phyloP scores from a whole-genome alignment of 345 rosid species.

The Syzygium grande region DNA sequence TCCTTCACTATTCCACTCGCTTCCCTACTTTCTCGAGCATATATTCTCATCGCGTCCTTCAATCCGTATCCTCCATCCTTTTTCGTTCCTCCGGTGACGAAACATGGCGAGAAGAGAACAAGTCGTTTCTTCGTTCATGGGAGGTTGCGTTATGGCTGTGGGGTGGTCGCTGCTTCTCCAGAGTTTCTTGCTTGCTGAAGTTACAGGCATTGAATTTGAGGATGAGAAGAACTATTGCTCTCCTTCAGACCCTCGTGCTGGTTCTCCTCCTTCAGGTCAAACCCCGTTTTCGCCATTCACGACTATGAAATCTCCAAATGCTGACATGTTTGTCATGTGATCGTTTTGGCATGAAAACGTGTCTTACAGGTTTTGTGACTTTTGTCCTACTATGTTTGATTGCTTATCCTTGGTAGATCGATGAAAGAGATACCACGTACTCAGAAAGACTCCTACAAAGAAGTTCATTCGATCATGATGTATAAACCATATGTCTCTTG shows the following conservation, averaged over 20 bases:
- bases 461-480: neutral
- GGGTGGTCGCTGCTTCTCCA: neutral
- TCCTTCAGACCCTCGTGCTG: slow-evolving; percentile 42
- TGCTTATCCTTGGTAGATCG: neutral
- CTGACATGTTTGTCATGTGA: neutral
- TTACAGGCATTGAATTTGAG: slow-evolving; percentile 15
- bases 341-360: neutral
- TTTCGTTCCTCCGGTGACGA: neutral
- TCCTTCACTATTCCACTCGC: neutral
- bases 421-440: neutral
- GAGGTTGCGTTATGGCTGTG: neutral
- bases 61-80: neutral
- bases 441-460: neutral
- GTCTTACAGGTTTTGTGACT: neutral
- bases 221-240: slow-evolving; percentile 57
- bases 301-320: neutral
- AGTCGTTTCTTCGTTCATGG: neutral
- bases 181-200: neutral
- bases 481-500: neutral
- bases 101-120: neutral
- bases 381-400: neutral
- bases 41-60: neutral
- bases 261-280: slow-evolving; percentile 38
- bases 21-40: neutral
- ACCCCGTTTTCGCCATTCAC: neutral